These are phyloP conservation scores for Xylaria arbuscula DNA, from an alignment of 2,329 filamentous ascomycete genomes.

Conservation along the genomic window DNA sequence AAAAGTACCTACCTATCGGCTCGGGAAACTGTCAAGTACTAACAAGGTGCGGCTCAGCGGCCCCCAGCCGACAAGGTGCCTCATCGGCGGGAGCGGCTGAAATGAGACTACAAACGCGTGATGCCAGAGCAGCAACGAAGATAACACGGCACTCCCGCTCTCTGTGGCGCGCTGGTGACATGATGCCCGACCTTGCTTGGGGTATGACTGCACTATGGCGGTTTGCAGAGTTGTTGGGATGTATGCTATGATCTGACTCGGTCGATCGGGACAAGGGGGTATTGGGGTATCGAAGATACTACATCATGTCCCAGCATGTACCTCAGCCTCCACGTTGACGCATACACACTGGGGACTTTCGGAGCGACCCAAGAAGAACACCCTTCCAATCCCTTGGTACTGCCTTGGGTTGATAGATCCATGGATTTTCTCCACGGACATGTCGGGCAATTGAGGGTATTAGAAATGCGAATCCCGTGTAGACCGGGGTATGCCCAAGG, in stretches of 20 bases:
- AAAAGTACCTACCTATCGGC: constrained; percentile 14
- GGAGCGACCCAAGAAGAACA: constrained; percentile 10
- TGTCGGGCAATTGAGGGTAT: not conserved
- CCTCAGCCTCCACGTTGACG: constrained; percentile 36
- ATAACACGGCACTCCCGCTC: not conserved
- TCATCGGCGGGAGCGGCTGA: constrained; percentile 37
- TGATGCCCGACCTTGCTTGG: constrained; percentile 6
- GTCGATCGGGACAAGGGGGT: constrained; percentile 40
- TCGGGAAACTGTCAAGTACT: constrained; percentile 31
- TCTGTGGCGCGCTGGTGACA: constrained; percentile 17
- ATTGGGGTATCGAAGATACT: constrained; percentile 30
- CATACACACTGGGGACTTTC: constrained; percentile 18
- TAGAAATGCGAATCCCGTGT: constrained; percentile 5
- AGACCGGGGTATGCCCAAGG: not conserved
- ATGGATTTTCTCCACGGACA: not conserved
- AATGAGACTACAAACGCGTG: constrained; percentile 33
- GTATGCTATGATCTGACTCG: constrained; percentile 39
- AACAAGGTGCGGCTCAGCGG: constrained; percentile 42
- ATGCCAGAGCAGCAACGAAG: constrained; percentile 19
- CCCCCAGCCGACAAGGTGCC: constrained; percentile 35
- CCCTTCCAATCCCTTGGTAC: not conserved
- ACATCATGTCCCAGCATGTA: constrained; percentile 30
- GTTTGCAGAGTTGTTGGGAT: constrained; percentile 26
- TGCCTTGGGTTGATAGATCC: not conserved
- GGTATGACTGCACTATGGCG: constrained; percentile 1